phyloP scores from a whole-genome alignment of 1,139 yeast genomes.

The Hanseniaspora gamundiae region DNA sequence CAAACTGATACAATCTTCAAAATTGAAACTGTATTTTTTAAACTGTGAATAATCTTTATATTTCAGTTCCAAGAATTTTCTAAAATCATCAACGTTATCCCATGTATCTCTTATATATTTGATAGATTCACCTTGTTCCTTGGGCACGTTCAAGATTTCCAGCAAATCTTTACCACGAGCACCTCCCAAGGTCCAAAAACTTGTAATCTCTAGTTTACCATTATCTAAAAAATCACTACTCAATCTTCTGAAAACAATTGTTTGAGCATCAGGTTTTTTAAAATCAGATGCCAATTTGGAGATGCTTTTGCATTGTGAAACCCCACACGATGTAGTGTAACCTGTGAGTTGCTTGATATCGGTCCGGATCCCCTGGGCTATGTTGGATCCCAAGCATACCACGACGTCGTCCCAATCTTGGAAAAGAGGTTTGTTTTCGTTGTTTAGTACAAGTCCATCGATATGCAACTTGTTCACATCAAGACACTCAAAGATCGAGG shows the following conservation, averaged over 20 bases:
- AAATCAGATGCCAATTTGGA: conserved; percentile 88
- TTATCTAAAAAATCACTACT: conserved; percentile 42
- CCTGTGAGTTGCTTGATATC: conserved; percentile 44
- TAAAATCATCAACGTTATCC: conserved; percentile 10
- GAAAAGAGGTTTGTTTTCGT: conserved; percentile 16
- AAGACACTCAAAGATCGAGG: conserved; percentile 20
- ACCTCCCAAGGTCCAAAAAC: conserved; percentile 89
- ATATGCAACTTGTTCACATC: conserved; percentile 33
- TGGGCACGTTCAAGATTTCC: conserved; percentile 34
- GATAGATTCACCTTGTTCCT: conserved; percentile 27
- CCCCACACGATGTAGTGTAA: conserved; percentile 85
- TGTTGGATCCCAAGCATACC: conserved; percentile 50
- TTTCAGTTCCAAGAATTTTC: conserved; percentile 22
- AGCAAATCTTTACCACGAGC: conserved; percentile 59
- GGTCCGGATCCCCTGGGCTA: conserved; percentile 42
- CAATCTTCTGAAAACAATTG: conserved; percentile 45
- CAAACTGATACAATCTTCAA: conserved; percentile 22
- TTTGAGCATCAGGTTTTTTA: conserved; percentile 78
- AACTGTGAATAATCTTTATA: conserved; percentile 12
- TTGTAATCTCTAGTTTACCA: conserved; percentile 47
- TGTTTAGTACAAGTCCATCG: conserved; percentile 15
- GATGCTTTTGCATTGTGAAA: conserved; percentile 60
- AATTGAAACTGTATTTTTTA: conserved; percentile 18
- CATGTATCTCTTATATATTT: conserved; percentile 37
- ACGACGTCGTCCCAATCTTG: conserved; percentile 82